Evolutionary conservation across 371 early-diverging fungal genomes (phyloP).

Genomic region (Mortierella sp.): DNA sequence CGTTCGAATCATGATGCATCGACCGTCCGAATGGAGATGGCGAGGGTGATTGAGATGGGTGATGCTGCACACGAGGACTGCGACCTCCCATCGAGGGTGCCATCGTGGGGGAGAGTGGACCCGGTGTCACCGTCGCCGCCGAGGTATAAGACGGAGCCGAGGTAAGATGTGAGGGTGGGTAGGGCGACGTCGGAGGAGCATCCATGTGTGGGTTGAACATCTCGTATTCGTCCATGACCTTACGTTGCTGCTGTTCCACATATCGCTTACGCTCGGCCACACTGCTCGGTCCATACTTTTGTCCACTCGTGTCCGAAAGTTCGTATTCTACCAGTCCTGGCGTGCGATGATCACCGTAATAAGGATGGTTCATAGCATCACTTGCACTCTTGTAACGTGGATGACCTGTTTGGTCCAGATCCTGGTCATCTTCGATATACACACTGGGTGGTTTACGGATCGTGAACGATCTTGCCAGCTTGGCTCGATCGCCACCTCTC

Average conservation of each 20-base stretch:
- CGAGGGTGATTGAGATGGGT: slow-evolving; percentile 21
- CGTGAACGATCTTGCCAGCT: slow-evolving; percentile 47
- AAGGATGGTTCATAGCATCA: slow-evolving; percentile 48
- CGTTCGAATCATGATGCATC: slow-evolving; percentile 19
- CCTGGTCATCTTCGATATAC: slow-evolving; percentile 49
- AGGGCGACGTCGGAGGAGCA: slow-evolving; percentile 39
- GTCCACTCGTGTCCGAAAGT: slow-evolving; percentile 49
- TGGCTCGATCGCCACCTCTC: slow-evolving; percentile 24
- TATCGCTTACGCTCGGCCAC: slow-evolving; percentile 52
- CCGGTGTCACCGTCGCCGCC: background rate
- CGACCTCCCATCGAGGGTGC: slow-evolving; percentile 52
- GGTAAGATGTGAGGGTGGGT: slow-evolving; percentile 31
- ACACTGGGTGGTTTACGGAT: slow-evolving; percentile 47
- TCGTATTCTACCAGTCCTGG: slow-evolving; percentile 50
- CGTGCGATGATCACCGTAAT: slow-evolving; percentile 34
- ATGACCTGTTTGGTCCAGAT: slow-evolving; percentile 51
- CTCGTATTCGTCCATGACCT: slow-evolving; percentile 55
- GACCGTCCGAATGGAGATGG: slow-evolving; percentile 32
- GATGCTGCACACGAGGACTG: slow-evolving; percentile 35
- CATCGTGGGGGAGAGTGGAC: slow-evolving; percentile 21
- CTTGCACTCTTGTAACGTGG: slow-evolving; percentile 46
- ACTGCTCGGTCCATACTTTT: slow-evolving; percentile 40
- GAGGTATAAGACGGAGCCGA: slow-evolving; percentile 46
- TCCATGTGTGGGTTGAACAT: slow-evolving; percentile 50
- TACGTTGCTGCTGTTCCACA: slow-evolving; percentile 54